These are phyloP conservation scores for Clarkia xantiana DNA, from an alignment of 345 rosid species.

Conservation along the genomic window DNA sequence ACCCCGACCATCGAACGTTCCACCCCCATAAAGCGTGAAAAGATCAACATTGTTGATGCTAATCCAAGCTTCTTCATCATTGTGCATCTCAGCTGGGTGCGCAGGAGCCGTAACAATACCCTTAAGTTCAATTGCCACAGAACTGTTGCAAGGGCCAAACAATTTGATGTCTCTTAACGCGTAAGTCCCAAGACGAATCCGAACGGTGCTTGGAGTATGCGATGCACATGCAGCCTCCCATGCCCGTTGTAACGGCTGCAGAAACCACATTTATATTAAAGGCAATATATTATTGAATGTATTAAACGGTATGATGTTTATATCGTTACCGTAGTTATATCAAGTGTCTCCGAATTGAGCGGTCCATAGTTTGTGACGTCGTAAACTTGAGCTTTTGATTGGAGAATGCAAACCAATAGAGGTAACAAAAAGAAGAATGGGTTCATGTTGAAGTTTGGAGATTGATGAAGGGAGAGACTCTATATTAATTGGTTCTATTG, in stretches of 20 bases:
- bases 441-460: no score
- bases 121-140: constrained; percentile 11
- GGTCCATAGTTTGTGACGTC: no score
- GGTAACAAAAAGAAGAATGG: no score
- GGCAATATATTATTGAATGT: no score
- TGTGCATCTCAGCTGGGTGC: constrained; percentile 13
- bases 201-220: constrained; percentile 14
- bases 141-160: constrained; percentile 32
- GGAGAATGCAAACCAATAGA: no score
- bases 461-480: no score
- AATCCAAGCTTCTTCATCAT: constrained; percentile 27
- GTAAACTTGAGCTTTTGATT: no score
- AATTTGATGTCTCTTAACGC: constrained; percentile 12
- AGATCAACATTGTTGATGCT: constrained; percentile 17
- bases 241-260: constrained; percentile 22
- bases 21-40: constrained; percentile 32
- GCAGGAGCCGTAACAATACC: constrained; percentile 34
- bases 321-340: no score
- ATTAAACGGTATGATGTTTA: no score
- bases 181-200: constrained; percentile 32
- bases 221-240: constrained; percentile 40
- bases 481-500: no score
- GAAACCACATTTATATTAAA: no score
- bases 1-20: constrained; percentile 57
- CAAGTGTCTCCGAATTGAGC: no score